Percentiles rank a stretch among this genome's conserved stretches.
Evolutionary conservation across 768 basidiomycete species (phyloP).

Genomic region (Trichaptum fuscoviolaceum): DNA sequence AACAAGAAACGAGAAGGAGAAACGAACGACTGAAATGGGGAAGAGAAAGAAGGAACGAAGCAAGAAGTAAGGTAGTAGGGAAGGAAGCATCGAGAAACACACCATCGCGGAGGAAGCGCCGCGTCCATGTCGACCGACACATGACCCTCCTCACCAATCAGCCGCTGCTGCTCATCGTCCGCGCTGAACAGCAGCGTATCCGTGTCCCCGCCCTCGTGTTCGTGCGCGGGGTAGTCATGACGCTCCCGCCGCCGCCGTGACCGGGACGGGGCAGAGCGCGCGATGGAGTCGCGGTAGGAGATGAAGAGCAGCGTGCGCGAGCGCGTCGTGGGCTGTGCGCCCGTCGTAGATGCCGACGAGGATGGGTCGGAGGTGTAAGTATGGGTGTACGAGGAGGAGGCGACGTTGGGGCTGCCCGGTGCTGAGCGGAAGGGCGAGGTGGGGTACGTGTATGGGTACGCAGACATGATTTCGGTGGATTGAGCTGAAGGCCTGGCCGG

Average conservation of each 20-base stretch:
- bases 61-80: no score
- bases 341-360: conserved; percentile 25
- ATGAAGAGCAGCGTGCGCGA: conserved; percentile 91
- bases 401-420: not conserved
- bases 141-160: conserved; percentile 11
- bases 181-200: conserved; percentile 39
- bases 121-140: conserved; percentile 46
- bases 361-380: conserved; percentile 9
- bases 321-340: conserved; percentile 54
- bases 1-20: no score
- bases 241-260: conserved; percentile 26
- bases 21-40: no score
- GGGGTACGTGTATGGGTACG: conserved; percentile 4
- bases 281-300: conserved; percentile 81
- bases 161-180: conserved; percentile 16
- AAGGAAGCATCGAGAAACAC: no score
- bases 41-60: no score
- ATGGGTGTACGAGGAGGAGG: conserved; percentile 11
- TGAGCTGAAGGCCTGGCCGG: no score
- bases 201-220: conserved; percentile 41
- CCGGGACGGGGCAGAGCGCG: conserved; percentile 36
- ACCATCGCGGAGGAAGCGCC: conserved; percentile 86
- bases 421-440: not conserved
- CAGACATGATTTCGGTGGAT: conserved; percentile 2
- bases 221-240: conserved; percentile 39